Evolutionary conservation across 768 basidiomycete species (phyloP).

Genomic region (Sistotremastrum niveocremeum): DNA sequence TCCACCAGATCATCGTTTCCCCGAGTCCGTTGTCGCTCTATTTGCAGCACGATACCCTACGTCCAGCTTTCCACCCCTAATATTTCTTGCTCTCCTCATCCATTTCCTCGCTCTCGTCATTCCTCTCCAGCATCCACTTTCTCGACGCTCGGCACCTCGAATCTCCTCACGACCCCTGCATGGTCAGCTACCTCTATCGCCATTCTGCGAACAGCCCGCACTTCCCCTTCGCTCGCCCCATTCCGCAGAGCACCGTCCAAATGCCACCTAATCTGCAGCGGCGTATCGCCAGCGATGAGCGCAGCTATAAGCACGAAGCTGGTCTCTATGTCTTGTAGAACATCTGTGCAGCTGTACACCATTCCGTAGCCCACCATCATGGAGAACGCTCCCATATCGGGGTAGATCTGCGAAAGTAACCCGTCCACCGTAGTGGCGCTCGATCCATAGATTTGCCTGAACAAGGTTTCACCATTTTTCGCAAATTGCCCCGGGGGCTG

Average conservation of each 20-base stretch:
- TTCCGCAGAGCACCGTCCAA: conserved; percentile 39
- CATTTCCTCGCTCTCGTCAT: neutral
- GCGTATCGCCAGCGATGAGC: conserved; percentile 47
- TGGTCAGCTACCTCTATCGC: conserved; percentile 35
- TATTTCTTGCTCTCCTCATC: neutral
- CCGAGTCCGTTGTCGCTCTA: no score
- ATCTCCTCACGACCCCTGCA: conserved; percentile 39
- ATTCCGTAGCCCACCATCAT: conserved; percentile 43
- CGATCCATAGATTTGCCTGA: conserved; percentile 40
- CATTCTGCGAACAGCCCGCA: conserved; percentile 39
- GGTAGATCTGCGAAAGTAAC: conserved; percentile 38
- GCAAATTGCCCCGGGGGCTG: conserved; percentile 26
- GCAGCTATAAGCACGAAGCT: conserved; percentile 49
- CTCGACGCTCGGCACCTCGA: conserved; percentile 32
- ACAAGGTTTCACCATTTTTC: conserved; percentile 28
- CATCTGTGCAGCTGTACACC: conserved; percentile 34
- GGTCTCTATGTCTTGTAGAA: conserved; percentile 38
- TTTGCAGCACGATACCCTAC: no score
- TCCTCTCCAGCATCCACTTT: neutral
- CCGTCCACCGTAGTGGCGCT: conserved; percentile 34
- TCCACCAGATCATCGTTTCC: no score
- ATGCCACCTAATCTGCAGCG: conserved; percentile 56
- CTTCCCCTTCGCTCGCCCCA: conserved; percentile 41
- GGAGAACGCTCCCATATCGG: conserved; percentile 51
- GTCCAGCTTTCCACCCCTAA: no score